A percentile compares a stretch with the other conserved stretches of the same genome.
Conservation (phyloP, 2,329 filamentous ascomycete genomes). For the Talaromyces pinophilus region DNA sequence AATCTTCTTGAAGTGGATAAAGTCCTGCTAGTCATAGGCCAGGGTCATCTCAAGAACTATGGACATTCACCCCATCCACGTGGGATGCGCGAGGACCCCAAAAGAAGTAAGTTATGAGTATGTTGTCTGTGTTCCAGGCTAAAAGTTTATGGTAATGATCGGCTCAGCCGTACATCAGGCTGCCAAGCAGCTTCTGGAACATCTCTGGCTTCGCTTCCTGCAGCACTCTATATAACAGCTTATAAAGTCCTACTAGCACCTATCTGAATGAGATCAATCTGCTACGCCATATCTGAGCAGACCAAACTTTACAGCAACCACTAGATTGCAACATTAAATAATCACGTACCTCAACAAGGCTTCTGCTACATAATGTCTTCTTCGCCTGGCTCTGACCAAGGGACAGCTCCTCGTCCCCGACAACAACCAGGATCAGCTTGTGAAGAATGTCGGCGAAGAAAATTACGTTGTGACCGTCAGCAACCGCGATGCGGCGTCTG, state of each 20-base stretch:
- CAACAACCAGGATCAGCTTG: constrained; percentile 31
- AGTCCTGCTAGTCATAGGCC: neutral
- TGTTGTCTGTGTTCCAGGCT: neutral
- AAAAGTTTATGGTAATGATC: neutral
- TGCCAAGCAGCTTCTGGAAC: neutral
- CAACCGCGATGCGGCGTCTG: constrained; percentile 51
- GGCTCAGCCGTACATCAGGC: constrained; percentile 1
- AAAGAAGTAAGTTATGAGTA: neutral
- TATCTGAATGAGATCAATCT: neutral
- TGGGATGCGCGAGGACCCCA: constrained; percentile 7
- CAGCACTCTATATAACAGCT: neutral
- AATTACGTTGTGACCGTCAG: constrained; percentile 61
- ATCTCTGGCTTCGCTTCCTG: neutral
- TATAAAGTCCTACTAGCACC: neutral
- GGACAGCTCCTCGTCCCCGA: constrained; percentile 23
- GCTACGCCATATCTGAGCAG: neutral
- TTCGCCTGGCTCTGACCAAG: constrained; percentile 10
- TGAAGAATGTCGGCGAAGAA: constrained; percentile 50
- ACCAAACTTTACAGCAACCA: neutral
- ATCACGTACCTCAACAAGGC: neutral
- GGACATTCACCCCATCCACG: constrained; percentile 1
- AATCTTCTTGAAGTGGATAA: neutral
- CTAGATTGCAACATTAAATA: neutral
- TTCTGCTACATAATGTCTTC: neutral
- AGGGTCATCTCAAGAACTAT: neutral